A percentile compares a stretch with the other conserved stretches of the same genome.
Conservation (phyloP, 139 green algal genomes). For the Asterochloris sp. region DNA sequence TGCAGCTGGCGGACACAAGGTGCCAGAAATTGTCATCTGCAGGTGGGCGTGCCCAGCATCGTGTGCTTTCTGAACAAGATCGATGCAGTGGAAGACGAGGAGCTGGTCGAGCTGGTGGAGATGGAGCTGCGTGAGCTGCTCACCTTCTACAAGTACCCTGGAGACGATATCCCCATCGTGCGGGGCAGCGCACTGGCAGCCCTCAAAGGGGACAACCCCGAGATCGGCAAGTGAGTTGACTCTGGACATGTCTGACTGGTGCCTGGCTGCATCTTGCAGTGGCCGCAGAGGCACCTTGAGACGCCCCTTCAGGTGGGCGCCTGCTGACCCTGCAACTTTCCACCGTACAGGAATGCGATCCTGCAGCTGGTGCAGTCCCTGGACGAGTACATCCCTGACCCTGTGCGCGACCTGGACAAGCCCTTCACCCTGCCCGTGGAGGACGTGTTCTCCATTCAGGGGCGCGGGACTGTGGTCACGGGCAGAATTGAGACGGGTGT, state of each 20-base stretch:
- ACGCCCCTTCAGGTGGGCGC: too few relatives aligned
- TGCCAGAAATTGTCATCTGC: not conserved
- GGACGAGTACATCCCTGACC: slow-evolving; percentile 81
- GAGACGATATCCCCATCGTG: slow-evolving; percentile 92
- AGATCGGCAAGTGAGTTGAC: slow-evolving; percentile 62
- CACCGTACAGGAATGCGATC: slow-evolving; percentile 63
- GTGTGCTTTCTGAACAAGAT: slow-evolving; percentile 99
- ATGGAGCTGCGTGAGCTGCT: slow-evolving; percentile 98
- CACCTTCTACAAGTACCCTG: slow-evolving; percentile 96
- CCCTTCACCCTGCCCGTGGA: slow-evolving; percentile 97
- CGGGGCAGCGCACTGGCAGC: slow-evolving; percentile 78
- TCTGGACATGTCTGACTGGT: not conserved
- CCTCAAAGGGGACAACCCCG: slow-evolving; percentile 82
- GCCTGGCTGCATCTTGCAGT: not conserved
- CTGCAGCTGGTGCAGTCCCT: slow-evolving; percentile 89
- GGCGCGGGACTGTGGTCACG: slow-evolving; percentile 93
- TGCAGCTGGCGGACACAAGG: too few relatives aligned
- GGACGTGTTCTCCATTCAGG: slow-evolving; percentile 96
- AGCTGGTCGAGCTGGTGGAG: slow-evolving; percentile 97
- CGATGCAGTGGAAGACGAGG: slow-evolving; percentile 94
- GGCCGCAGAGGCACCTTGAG: not conserved
- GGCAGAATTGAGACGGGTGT: slow-evolving; percentile 93
- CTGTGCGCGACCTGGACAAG: slow-evolving; percentile 86
- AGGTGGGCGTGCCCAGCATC: slow-evolving; percentile 95
- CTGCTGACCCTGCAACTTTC: not conserved